Base-by-base conservation (phyloP, 257 asterid species). In the Marsdenia floribunda region DNA sequence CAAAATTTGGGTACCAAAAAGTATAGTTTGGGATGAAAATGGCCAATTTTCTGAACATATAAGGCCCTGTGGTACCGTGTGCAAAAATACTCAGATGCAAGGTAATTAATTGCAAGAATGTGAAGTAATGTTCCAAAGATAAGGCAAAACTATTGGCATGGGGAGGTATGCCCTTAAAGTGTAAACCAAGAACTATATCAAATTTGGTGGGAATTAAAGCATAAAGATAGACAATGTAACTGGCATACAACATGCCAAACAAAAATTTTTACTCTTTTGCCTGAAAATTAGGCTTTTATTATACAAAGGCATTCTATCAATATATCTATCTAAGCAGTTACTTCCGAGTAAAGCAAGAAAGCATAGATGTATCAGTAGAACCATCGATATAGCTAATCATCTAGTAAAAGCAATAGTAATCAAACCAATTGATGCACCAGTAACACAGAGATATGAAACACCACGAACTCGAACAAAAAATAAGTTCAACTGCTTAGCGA, bases 401-500 rank as follows among this genome's bases (percentile, higher is more conserved):
- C 95, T 86, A 63, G 86, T 74, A 26, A 90, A 40, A 15, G 77
- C 84, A 81, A 77, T 72, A 74, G 81, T 71, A 44, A 91, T 64
- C 76, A 91, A 77, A 68, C 90, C 96, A 83, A 82, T 66, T 0
- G 91, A 85, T 0, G 90, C 87, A 70, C 90, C 97, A 68, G 88
- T 93, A 82, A 92, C 75, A 74, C 99, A 92, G 2, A 91, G 69
- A 80, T 92, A 94, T 4, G 96, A 86, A 84, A 92, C 90, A 72
- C 91, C 96, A 14, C 80, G 91, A 80, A 82, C 68, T 4, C 97
- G 95, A 68, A 87, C 80, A 65, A 94, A 92, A 37, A 92, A 83
- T n/a, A 91, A 77, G 81, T 89, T 92, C 87, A 92, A 82, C 81
- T 88, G 88, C 87, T 94, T 94, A 61, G 92, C 82, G n/a, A n/a